Base-by-base conservation (phyloP, 176 grass and related monocot species). In the Puccinellia tenuiflora region DNA sequence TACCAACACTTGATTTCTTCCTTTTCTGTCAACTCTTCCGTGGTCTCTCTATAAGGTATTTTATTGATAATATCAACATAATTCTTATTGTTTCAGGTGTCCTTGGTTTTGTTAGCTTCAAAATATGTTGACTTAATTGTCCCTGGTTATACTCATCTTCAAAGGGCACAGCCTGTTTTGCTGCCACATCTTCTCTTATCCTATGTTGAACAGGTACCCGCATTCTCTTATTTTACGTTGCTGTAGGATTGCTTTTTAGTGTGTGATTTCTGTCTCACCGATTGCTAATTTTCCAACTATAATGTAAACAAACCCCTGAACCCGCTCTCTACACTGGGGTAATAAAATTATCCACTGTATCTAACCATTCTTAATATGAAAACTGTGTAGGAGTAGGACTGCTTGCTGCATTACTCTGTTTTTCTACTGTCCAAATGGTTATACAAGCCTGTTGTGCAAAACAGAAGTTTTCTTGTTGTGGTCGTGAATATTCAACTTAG, bases 101-200 rank as follows among this genome's bases (percentile, higher is more conserved):
- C 96, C 30, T 75, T 98, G 76, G 91, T 98, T 87, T 75, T 85
- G 74, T 74, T 98, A 84, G 93, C 92, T 84, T 88, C 94, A 76
- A 82, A 90, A 51, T 92, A 98, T 83, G 90, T 91, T 71, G 89
- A 90, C 52, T 86, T 98, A 80, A 93, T 98, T 88, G 91, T 98
- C 81, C 96, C 96, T 77, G 96, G 96, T 73, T 98, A 98, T 83
- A 98, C 96, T 83, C 96, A 98, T 78, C 85, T 98, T 62, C 96
- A 98, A 78, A 95, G 93, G 80, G 92, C 96, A 80, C 96, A 98
- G 3, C 96, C 96, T 80, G 85, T 98, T 45, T 86, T 93, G 76
- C 78, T 98, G 69, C 87, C 88, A 15, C 96, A 98, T 92, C 96
- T 95, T 76, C 88, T 98, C 38, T 90, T 98, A 83, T 93, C 96